Evolutionary conservation across 2,329 filamentous ascomycete species (phyloP).

Genomic region (Pestalotiopsis sp.): DNA sequence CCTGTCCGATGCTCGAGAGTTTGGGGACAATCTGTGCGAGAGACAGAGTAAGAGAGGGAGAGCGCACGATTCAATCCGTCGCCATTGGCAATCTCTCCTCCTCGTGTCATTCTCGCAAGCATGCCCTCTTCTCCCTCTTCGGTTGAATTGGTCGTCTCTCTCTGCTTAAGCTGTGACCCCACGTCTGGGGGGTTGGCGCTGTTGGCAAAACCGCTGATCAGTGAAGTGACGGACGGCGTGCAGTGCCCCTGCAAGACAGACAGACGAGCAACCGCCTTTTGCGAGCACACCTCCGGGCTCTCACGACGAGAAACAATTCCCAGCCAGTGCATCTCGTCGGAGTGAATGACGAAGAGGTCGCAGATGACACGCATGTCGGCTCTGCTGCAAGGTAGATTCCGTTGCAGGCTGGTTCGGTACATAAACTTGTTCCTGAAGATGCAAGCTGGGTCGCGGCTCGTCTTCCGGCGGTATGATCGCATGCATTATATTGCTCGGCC

Average conservation of each 20-base stretch:
- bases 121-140: background rate
- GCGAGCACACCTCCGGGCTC: background rate
- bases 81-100: background rate
- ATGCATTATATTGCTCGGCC: background rate
- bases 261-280: background rate
- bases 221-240: background rate
- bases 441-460: conserved; percentile 1
- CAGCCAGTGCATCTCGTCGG: background rate
- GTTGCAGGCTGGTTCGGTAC: conserved; percentile 4
- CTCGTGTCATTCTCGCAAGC: background rate
- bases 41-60: background rate
- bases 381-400: conserved; percentile 1
- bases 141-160: background rate
- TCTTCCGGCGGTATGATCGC: background rate
- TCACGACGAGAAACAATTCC: background rate
- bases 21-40: background rate
- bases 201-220: background rate
- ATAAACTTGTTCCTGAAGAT: conserved; percentile 9
- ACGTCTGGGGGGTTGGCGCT: background rate
- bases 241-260: background rate
- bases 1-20: background rate
- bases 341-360: background rate
- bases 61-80: background rate
- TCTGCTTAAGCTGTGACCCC: background rate
- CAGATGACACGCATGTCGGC: conserved; percentile 2